A percentile compares a stretch with the other conserved stretches of the same genome.
Conservation (phyloP, 2,329 filamentous ascomycete species). For the Cytospora piceae region DNA sequence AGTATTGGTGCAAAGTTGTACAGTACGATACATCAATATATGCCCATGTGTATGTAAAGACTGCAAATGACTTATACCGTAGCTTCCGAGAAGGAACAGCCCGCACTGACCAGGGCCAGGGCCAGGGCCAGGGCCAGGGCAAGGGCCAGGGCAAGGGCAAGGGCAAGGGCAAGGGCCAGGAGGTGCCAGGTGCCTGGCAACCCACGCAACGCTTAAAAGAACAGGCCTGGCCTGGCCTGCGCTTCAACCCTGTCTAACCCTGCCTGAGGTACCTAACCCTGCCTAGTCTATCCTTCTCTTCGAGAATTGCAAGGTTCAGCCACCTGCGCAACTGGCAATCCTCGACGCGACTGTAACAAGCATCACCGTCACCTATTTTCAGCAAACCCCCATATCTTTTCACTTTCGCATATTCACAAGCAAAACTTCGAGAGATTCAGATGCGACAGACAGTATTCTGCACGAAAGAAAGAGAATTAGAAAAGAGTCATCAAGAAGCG, state of each 20-base stretch:
- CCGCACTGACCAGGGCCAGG: constrained; percentile 13
- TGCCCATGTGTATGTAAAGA: not conserved
- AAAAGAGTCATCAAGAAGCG: not conserved
- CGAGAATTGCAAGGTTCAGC: not conserved
- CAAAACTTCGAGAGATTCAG: not conserved
- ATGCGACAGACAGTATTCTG: not conserved
- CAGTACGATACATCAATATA: not conserved
- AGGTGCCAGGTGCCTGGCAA: constrained; percentile 12
- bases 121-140: constrained; percentile 2
- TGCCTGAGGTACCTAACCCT: not conserved
- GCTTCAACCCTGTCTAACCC: not conserved
- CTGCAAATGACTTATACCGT: not conserved
- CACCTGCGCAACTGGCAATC: not conserved
- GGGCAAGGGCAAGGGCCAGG: constrained; percentile 9
- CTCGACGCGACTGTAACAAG: not conserved
- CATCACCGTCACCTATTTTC: not conserved
- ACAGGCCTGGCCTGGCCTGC: constrained; percentile 2
- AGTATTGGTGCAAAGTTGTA: not conserved
- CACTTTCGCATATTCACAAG: not conserved
- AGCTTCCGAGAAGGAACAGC: constrained; percentile 6
- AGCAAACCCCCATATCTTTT: not conserved
- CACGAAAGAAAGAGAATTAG: constrained; percentile 1
- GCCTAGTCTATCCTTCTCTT: not conserved
- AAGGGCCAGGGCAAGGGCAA: constrained; percentile 1
- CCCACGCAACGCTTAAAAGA: constrained; percentile 9